Evolutionary conservation across 2,329 filamentous ascomycete genomes (phyloP), one percentile per base, ranked within the genome.

Genomic region (Diaporthe vexans): DNA sequence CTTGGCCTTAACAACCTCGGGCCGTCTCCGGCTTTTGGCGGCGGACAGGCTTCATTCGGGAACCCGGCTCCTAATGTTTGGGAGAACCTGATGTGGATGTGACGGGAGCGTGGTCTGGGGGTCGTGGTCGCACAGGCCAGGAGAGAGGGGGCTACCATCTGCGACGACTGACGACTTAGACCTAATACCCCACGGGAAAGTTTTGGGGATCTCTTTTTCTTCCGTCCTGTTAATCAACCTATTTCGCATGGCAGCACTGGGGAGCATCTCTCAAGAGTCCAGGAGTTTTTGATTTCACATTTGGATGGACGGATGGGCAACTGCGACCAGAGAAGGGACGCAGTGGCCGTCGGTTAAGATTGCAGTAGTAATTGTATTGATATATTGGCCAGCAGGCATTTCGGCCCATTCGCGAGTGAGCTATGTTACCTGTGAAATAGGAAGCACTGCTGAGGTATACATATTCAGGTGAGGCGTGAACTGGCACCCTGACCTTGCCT

Each of bases 151-250:
- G 15, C 29, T 54, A 26, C 10, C 35, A 37, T 26, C 19, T 37
- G 46, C 51, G 29, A 72, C 24, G 46, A 63, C 35, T 63, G 17
- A 72, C 40, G 70, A 72, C 35, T 33, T 54, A 46, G 70, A 72
- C 48, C 37, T 40, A 40, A 72, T 56, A 56, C 57, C 57, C 8
- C 35, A 13, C 24, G 48, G 37, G 10, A 11, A 40, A 4, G 11
- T 21, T 40, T 19, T 7, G 21, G 63, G 29, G 8, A 4, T 1
- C 48, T 26, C 11, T 2, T 15, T 35, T 56, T 52, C 63, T 13
- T 43, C 13, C 59, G n/a, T 13, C 29, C 51, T 19, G 33, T 21
- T 17, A 43, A 43, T 43, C 19, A 4, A 43, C 37, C 37, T 13
- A 11, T 19, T 24, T 17, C 65, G 57, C 57, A 63, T 63, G 35